phyloP scores from a whole-genome alignment of 352 stramenopile species.

The Pythium aquatile region DNA sequence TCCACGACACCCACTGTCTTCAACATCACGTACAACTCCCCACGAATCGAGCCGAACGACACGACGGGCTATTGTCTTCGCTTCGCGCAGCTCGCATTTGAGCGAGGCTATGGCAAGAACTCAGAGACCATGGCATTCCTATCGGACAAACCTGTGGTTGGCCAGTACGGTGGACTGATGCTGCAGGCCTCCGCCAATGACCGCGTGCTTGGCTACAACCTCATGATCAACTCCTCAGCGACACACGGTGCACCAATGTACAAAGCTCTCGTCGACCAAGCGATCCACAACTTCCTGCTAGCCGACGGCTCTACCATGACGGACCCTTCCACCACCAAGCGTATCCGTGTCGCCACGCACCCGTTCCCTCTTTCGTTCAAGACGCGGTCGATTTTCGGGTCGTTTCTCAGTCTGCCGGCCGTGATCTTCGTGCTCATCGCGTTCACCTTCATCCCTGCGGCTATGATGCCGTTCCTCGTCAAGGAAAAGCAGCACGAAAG shows the following conservation, averaged over 20 bases:
- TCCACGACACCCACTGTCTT: conserved; percentile 45
- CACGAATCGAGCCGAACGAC: conserved; percentile 43
- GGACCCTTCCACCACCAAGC: neutral
- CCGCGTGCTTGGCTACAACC: conserved; percentile 55
- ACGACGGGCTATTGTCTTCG: conserved; percentile 57
- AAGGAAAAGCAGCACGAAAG: conserved; percentile 90
- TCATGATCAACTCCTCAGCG: conserved; percentile 56
- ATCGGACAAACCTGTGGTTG: conserved; percentile 24
- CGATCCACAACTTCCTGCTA: conserved; percentile 53
- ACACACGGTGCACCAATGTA: conserved; percentile 45
- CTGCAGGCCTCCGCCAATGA: conserved; percentile 38
- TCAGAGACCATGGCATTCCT: conserved; percentile 18
- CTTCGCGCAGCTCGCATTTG: conserved; percentile 52
- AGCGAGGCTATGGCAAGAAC: conserved; percentile 41
- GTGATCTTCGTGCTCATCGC: conserved; percentile 89
- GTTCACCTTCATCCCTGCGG: conserved; percentile 92
- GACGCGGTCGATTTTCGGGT: conserved; percentile 54
- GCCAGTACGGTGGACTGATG: conserved; percentile 55
- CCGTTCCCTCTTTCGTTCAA: conserved; percentile 61
- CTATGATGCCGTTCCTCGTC: conserved; percentile 95
- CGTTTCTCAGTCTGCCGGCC: conserved; percentile 69
- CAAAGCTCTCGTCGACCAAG: conserved; percentile 60
- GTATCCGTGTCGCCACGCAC: conserved; percentile 46
- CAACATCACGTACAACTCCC: conserved; percentile 41
- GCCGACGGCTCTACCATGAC: neutral